Base-by-base conservation (phyloP, 768 basidiomycete genomes). In the Suillus cothurnatus region DNA sequence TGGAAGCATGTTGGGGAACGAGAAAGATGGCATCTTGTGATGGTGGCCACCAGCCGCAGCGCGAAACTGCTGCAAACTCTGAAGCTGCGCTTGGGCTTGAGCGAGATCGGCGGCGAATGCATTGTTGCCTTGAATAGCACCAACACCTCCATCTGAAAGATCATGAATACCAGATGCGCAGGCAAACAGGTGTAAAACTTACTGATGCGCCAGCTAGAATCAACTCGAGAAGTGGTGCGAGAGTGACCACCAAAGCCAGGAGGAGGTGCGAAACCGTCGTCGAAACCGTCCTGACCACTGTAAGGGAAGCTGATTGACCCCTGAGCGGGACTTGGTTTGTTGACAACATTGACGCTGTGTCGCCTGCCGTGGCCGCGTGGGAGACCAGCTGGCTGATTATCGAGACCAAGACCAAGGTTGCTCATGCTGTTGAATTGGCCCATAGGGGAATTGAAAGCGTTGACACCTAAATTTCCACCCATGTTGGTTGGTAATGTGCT, bases 1-100 rank as follows among this genome's bases (percentile, higher is more conserved):
- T 6, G 95, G 96, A 17, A 97, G 82, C 94, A 97, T 97, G 75
- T 97, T 97, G 6, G 96, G 96, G 82, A 98, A 95, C 74, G 93
- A 94, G 81, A 97, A 98, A 4, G 96, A 98, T 11, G 93, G 87
- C 94, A 97, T 95, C 82, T 97, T 97, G 75, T 94, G 90, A 75
- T 97, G 95, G 71, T 97, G 95, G 12, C 94, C 95, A 53, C 93
- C 94, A 23, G 93, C 90, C 6, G 95, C 95, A 36, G 95, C 95
- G 71, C 96, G 91, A 84, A 99, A 99, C 71, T 97, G 95, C 72
- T 97, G 95, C 62, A 99, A 82, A 70, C 96, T 97, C 73, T 95
- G 93, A 15, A 99, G 82, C 75, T 99, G 97, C 6, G 96, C 95
- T 76, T 98, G 96, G 9, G 97, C 97, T 74, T 97, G 94, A 3